These are phyloP conservation scores for Cordyceps pruinosa DNA, from an alignment of 2,329 filamentous ascomycete genomes.

Conservation along the genomic window DNA sequence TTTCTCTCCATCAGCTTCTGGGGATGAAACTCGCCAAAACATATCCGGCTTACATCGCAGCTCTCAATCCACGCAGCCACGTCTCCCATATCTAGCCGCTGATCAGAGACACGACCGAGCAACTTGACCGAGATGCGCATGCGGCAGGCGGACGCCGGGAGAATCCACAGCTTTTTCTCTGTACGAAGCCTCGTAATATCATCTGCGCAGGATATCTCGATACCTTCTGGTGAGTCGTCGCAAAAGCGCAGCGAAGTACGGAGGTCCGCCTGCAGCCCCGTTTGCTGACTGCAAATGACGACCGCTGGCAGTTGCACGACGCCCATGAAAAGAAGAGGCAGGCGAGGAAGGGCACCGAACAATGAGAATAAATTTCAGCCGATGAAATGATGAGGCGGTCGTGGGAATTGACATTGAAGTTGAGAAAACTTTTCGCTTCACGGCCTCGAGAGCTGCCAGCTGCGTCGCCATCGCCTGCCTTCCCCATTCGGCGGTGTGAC, in stretches of 20 bases:
- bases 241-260: conserved; percentile 22
- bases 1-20: background rate
- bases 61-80: conserved; percentile 18
- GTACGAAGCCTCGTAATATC: conserved; percentile 20
- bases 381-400: background rate
- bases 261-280: conserved; percentile 20
- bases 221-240: conserved; percentile 11
- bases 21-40: fast-evolving
- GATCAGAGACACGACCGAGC: conserved; percentile 15
- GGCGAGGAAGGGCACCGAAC: no score
- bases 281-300: conserved; percentile 17
- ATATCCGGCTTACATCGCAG: conserved; percentile 21
- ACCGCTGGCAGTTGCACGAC: conserved; percentile 19
- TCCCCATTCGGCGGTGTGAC: background rate
- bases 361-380: no score
- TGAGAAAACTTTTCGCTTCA: background rate
- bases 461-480: background rate
- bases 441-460: background rate
- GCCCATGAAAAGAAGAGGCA: no score
- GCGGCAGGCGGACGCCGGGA: conserved; percentile 23
- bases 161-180: conserved; percentile 27
- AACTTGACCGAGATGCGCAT: conserved; percentile 21
- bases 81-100: conserved; percentile 13
- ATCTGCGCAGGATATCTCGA: conserved; percentile 14
- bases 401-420: background rate